Percentiles rank a stretch among this genome's conserved stretches.
These are phyloP conservation scores for Schwanniomyces polymorphus DNA, from an alignment of 805 yeast genomes.

Conservation along the genomic window DNA sequence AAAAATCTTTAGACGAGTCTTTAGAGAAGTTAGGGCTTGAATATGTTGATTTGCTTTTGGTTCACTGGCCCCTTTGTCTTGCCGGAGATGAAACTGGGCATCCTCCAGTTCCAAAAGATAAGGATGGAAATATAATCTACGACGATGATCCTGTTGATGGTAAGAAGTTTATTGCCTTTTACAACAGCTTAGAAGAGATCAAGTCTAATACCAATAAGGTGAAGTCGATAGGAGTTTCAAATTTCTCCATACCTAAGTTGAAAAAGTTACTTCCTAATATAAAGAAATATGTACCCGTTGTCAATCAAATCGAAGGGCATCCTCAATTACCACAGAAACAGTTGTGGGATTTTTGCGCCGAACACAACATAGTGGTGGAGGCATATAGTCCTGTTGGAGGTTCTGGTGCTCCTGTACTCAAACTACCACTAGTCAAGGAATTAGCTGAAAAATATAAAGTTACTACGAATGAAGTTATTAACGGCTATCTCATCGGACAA, in stretches of 20 bases:
- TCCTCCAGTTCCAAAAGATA: neutral
- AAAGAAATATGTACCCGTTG: slow-evolving; percentile 42
- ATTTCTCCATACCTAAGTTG: slow-evolving; percentile 46
- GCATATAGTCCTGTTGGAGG: slow-evolving; percentile 38
- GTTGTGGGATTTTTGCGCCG: slow-evolving; percentile 51
- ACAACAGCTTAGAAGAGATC: slow-evolving; percentile 44
- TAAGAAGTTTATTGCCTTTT: slow-evolving; percentile 28
- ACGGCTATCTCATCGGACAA: slow-evolving; percentile 42
- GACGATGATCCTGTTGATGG: slow-evolving; percentile 10
- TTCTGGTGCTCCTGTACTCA: slow-evolving; percentile 33
- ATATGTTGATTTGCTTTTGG: slow-evolving; percentile 70
- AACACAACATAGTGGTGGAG: slow-evolving; percentile 31
- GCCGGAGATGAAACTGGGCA: neutral
- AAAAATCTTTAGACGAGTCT: slow-evolving; percentile 52
- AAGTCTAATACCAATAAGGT: slow-evolving; percentile 23
- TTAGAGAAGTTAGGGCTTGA: slow-evolving; percentile 63
- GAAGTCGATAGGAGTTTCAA: slow-evolving; percentile 60
- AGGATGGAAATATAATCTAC: neutral
- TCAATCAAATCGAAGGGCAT: slow-evolving; percentile 49
- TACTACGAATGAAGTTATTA: slow-evolving; percentile 33
- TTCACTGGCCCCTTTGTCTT: slow-evolving; percentile 66
- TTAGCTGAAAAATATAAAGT: slow-evolving; percentile 32
- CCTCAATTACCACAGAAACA: slow-evolving; percentile 55
- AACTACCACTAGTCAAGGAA: slow-evolving; percentile 23
- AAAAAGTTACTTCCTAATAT: slow-evolving; percentile 42